Conservation (phyloP, 2,329 filamentous ascomycete species). For the Lachnellula cervina region DNA sequence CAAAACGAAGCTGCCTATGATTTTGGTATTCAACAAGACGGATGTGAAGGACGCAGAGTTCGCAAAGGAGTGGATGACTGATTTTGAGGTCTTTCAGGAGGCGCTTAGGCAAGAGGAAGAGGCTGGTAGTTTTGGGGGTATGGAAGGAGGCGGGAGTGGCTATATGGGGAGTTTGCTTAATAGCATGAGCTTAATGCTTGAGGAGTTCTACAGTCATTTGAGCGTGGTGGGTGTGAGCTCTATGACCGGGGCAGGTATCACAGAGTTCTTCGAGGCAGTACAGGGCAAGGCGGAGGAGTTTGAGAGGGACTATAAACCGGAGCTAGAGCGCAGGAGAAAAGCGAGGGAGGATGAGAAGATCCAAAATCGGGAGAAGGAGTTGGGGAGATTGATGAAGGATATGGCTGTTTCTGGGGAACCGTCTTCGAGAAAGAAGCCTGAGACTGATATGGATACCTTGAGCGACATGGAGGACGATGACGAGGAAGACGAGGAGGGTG, state of each 20-base stretch:
- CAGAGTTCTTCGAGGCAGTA: slow-evolving; percentile 90
- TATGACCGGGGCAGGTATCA: slow-evolving; percentile 85
- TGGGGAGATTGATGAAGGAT: slow-evolving; percentile 91
- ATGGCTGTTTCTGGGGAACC: slow-evolving; percentile 59
- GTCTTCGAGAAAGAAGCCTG: slow-evolving; percentile 31
- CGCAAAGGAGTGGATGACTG: slow-evolving; percentile 98
- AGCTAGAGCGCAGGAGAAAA: slow-evolving; percentile 72
- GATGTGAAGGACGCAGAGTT: slow-evolving; percentile 89
- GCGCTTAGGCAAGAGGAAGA: slow-evolving; percentile 79
- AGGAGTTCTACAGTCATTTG: slow-evolving; percentile 94
- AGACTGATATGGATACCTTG: slow-evolving; percentile 33
- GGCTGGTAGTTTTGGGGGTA: slow-evolving; percentile 67
- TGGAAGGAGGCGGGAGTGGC: slow-evolving; percentile 73
- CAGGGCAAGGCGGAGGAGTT: slow-evolving; percentile 85
- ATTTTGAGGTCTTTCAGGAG: slow-evolving; percentile 92
- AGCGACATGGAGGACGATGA: slow-evolving; percentile 38
- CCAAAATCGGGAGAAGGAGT: slow-evolving; percentile 68
- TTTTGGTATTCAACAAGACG: slow-evolving; percentile 98
- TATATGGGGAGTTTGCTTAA: slow-evolving; percentile 96
- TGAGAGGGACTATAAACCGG: slow-evolving; percentile 82
- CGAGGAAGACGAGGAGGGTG: slow-evolving; percentile 57
- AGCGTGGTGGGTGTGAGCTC: slow-evolving; percentile 90
- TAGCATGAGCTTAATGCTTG: slow-evolving; percentile 95
- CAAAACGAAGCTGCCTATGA: slow-evolving; percentile 98
- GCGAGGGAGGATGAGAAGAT: slow-evolving; percentile 74